Evolutionary conservation across 2,329 filamentous ascomycete species (phyloP).

Genomic region (Geosmithia putterillii): DNA sequence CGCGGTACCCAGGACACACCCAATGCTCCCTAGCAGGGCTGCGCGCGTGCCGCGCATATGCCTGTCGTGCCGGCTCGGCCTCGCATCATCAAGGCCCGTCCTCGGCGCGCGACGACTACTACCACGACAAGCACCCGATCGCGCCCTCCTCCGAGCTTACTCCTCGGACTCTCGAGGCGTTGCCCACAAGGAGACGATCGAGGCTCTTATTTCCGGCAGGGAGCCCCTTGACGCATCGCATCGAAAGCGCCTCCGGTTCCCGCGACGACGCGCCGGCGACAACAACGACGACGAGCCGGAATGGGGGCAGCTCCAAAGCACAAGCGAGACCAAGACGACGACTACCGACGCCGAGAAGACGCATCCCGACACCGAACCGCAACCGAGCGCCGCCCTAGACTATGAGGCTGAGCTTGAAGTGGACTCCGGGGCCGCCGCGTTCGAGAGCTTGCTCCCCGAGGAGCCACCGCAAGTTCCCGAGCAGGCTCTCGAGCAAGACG

Average conservation of each 20-base stretch:
- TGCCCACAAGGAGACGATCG: background rate
- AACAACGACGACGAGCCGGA: background rate
- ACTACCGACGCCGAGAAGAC: background rate
- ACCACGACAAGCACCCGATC: constrained; percentile 3
- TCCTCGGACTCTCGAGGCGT: constrained; percentile 9
- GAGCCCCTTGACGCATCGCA: background rate
- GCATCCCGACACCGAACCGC: background rate
- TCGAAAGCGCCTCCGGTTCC: background rate
- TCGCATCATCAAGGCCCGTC: constrained; percentile 8
- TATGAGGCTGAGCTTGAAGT: no score
- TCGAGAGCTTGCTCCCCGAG: no score
- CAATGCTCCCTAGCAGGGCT: constrained; percentile 23
- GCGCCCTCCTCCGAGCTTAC: constrained; percentile 3
- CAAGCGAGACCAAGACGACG: background rate
- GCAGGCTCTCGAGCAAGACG: background rate
- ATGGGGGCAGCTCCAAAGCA: background rate
- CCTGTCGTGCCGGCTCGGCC: constrained; percentile 17
- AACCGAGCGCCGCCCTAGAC: background rate
- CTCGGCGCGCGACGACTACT: background rate
- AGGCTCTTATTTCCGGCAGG: background rate
- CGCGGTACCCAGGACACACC: background rate
- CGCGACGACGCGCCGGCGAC: background rate
- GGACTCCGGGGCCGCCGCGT: no score
- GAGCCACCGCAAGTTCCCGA: no score
- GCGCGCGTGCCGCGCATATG: constrained; percentile 18